Conservation (phyloP, 2,329 filamentous ascomycete species). For the Pseudogymnoascus sp. region DNA sequence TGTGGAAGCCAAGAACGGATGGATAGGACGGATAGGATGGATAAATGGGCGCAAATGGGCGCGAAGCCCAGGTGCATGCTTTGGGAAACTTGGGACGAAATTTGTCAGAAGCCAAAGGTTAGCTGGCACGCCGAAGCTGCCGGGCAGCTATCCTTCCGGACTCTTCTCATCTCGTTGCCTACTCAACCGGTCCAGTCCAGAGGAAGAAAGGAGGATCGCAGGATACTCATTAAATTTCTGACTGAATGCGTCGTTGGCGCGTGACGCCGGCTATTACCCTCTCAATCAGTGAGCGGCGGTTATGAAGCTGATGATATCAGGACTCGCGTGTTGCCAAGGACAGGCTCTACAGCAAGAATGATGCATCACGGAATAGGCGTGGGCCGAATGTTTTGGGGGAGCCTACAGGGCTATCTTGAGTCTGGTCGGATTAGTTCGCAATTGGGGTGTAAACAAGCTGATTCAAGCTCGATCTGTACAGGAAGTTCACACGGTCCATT, state of each 20-base stretch:
- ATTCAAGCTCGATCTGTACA: background rate
- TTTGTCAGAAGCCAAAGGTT: background rate
- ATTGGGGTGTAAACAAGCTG: background rate
- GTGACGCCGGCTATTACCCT: background rate
- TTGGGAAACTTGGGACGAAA: slow-evolving; percentile 6
- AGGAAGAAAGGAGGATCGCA: background rate
- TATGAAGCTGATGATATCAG: background rate
- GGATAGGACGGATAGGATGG: background rate
- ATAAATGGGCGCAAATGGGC: slow-evolving; percentile 1
- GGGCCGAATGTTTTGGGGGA: background rate
- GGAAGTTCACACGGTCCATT: background rate
- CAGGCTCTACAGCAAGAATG: background rate
- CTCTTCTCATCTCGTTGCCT: background rate
- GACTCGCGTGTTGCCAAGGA: background rate
- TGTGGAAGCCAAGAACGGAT: background rate
- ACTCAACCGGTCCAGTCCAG: background rate
- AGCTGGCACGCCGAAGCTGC: background rate
- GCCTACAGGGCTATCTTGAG: background rate
- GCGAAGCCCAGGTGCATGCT: background rate
- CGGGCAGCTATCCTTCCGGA: background rate
- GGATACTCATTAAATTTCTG: background rate
- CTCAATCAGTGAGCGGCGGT: background rate
- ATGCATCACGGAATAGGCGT: background rate
- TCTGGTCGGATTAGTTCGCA: background rate
- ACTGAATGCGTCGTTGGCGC: background rate